Base-by-base conservation (phyloP, 1,139 yeast genomes). In the Blastobotrys apis region DNA sequence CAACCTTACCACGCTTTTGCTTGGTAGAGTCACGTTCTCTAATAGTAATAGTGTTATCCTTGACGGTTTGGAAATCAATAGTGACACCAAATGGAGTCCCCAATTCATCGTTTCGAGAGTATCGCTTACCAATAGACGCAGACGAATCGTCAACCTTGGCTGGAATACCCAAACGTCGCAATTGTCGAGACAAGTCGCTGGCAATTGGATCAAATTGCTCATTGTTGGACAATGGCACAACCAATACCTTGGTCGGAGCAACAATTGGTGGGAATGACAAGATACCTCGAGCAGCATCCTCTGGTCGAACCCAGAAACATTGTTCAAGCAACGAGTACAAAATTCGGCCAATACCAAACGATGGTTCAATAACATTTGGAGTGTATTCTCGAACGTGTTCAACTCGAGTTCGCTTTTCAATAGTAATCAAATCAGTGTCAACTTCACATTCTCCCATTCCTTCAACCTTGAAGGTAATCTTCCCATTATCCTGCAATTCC, bases 61-160 rank as follows among this genome's bases (percentile, higher is more conserved):
- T 80, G 52, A 84, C 78, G 44, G 96, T 83, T 54, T 94, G 97
- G 67, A 94, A 94, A 69, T 94, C 99, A 59, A 94, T 84, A 54
- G 99, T 94, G 67, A 94, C 80, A 68, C 99, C 99, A 63, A 92
- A 94, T 57, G 99, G 98, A 48, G 98, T 94, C 68, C 99, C 99
- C 66, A 94, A 79, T 72, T 94, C 99, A 68, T 94, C 99, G 67
- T 94, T 94, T 74, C 99, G 86, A 51, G 98, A 90, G 63, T 94
- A 94, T 73, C 99, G 84, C 75, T 90, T 87, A 72, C 99, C 99
- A 59, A 94, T 92, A 25, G 97, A 87, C 29, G 96, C 97, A 60
- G 95, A 84, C 15, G 97, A 88, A 66, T 94, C 98, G 66, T 94
- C 99, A 48, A 90, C 83, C 76, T 90, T 92, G 75, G 90, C 87